phyloP scores from a whole-genome alignment of 345 rosid genomes.

The Hibiscus syriacus region DNA sequence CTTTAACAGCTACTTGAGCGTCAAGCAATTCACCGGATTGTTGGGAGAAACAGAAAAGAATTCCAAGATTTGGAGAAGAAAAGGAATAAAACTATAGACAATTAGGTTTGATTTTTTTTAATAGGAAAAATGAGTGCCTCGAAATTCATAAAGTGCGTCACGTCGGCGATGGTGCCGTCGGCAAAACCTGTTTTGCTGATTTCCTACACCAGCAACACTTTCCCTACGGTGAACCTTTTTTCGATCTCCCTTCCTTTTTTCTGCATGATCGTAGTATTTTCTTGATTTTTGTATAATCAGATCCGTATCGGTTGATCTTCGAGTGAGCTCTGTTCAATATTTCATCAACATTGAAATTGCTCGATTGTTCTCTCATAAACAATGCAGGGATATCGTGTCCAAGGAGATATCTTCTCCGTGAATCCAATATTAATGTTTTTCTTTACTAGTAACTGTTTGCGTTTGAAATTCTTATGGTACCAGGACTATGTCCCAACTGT shows the following conservation, averaged over 20 bases:
- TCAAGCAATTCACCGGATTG: background rate
- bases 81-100: background rate
- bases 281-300: background rate
- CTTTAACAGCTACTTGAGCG: background rate
- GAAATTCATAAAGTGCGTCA: conserved; percentile 93
- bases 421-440: background rate
- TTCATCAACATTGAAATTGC: too few relatives aligned
- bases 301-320: too few relatives aligned
- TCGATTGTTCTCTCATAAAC: too few relatives aligned
- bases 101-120: background rate
- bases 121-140: background rate
- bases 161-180: conserved; percentile 98
- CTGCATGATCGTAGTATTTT: background rate
- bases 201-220: conserved; percentile 92
- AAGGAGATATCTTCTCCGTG: too few relatives aligned
- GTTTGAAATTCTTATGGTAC: conserved; percentile 10
- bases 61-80: background rate
- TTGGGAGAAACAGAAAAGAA: background rate
- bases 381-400: too few relatives aligned
- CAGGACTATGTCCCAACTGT: conserved; percentile 98
- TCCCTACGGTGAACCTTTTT: conserved; percentile 61
- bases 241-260: background rate
- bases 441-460: background rate
- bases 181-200: conserved; percentile 90
- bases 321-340: too few relatives aligned